Percentiles rank a stretch among this genome's conserved stretches.
phyloP scores from a whole-genome alignment of 352 stramenopile genomes.

The Aphanomyces euteiches region DNA sequence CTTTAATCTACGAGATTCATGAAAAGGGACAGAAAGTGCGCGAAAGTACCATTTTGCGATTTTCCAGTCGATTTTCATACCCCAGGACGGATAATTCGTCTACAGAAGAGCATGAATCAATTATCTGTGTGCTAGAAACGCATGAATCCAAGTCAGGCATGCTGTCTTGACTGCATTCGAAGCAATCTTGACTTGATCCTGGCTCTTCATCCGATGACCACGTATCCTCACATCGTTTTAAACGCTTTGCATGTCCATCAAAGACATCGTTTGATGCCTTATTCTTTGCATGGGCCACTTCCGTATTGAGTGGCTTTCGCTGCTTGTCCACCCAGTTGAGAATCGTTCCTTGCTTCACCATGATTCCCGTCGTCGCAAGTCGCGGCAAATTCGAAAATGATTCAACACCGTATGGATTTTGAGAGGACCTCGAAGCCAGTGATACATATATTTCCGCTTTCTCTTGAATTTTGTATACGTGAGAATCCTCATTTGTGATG shows the following conservation, averaged over 20 bases:
- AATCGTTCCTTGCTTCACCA: constrained; percentile 21
- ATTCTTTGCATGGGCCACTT: background rate
- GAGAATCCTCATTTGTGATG: no score
- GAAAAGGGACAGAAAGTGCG: background rate
- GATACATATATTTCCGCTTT: no score
- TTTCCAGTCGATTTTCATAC: constrained; percentile 17
- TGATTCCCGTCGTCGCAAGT: background rate
- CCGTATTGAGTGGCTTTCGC: constrained; percentile 18
- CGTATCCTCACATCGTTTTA: constrained; percentile 6
- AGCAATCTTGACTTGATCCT: constrained; percentile 27
- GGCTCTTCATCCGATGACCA: background rate
- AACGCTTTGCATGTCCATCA: constrained; percentile 11
- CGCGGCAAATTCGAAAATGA: background rate
- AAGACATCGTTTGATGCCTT: background rate
- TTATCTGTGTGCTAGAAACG: background rate
- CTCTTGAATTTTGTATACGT: no score
- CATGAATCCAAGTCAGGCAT: background rate
- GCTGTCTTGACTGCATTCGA: constrained; percentile 1
- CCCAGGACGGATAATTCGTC: background rate
- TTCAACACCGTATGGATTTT: no score
- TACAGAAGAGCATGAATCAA: background rate
- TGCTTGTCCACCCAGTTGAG: constrained; percentile 16
- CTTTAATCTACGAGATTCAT: constrained; percentile 55
- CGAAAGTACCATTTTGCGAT: constrained; percentile 23
- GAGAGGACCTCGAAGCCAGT: no score